Evolutionary conservation across 768 basidiomycete species (phyloP), one percentile per base, ranked within the genome.

Genomic region (Tephrocybe rancida): DNA sequence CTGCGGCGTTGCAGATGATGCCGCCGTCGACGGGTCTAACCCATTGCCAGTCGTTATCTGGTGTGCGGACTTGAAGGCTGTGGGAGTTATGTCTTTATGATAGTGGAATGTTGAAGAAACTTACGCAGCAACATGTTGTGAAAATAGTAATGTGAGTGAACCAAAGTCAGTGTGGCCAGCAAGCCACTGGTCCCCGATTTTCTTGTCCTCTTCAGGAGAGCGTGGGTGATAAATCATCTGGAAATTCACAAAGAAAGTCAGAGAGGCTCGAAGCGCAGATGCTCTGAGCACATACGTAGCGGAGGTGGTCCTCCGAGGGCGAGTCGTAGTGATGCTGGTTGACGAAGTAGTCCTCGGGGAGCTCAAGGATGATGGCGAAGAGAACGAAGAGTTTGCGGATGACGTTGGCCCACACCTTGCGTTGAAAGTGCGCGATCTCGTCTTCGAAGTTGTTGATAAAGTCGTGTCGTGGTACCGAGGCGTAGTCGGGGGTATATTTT

Each of bases 101-200:
- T 41, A 19, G 3, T 18, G 5, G 16, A 14, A 21, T 0, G 18
- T 34, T 37, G 10, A 13, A 14, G 22, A 3, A 27, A 29, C 54
- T 19, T 44, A 55, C 54, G 47, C 54, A 18, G 48, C 42, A 22
- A 55, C 48, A 30, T 41, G 57, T 55, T 74, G 73, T 21, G 71
- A 69, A 62, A 74, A 74, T 19, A 73, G 57, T 1, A 73, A 61
- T 7, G 73, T 74, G 6, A 74, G 61, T 11, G 71, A 69, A 4
- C 72, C 71, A 45, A 61, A 55, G 54, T 80, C 78, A 1, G 74
- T 78, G 55, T 80, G 80, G 3, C 80, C 80, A 37, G 75, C 68
- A 25, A 72, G 61, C 75, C 75, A 81, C 22, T 76, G 70, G 22
- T 75, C 72, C n/a, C 72, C 69, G 0, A 74, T 70, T 50, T 69